Evolutionary conservation across 257 asterid species (phyloP).

Genomic region (Coffea eugenioides): DNA sequence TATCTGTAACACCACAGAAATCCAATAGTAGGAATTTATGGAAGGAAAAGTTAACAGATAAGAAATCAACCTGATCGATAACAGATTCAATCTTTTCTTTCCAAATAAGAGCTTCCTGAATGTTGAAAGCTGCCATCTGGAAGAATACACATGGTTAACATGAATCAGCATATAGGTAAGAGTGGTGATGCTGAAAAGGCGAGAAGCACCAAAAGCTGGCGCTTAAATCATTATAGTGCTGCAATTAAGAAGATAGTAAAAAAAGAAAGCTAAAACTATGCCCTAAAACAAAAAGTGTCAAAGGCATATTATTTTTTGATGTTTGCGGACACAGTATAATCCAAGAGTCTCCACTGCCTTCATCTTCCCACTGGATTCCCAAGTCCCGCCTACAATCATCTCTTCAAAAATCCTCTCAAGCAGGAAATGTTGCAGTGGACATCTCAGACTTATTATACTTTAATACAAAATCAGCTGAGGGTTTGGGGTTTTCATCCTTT

Average conservation of each 20-base stretch:
- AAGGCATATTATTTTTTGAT: not conserved
- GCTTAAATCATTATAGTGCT: not conserved
- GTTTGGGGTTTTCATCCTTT: not conserved
- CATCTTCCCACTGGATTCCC: not conserved
- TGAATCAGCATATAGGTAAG: not conserved
- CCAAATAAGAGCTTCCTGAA: constrained; percentile 88
- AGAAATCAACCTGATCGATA: constrained; percentile 73
- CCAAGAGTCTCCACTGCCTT: not conserved
- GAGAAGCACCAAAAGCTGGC: not conserved
- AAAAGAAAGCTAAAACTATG: not conserved
- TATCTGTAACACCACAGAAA: not conserved
- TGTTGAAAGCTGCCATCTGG: constrained; percentile 98
- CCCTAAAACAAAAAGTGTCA: not conserved
- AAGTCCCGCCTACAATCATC: not conserved
- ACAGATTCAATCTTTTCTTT: constrained; percentile 79
- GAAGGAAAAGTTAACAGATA: constrained; percentile 9
- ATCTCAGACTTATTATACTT: not conserved
- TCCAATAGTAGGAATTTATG: not conserved
- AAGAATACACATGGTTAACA: constrained; percentile 15
- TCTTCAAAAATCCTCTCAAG: not conserved
- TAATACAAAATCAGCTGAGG: not conserved
- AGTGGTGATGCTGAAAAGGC: not conserved
- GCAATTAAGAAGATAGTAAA: not conserved
- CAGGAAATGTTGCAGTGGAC: not conserved
- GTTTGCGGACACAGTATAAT: not conserved